Evolutionary conservation across 192 early-diverging fungal genomes (phyloP).

Genomic region (Backusella westeae): DNA sequence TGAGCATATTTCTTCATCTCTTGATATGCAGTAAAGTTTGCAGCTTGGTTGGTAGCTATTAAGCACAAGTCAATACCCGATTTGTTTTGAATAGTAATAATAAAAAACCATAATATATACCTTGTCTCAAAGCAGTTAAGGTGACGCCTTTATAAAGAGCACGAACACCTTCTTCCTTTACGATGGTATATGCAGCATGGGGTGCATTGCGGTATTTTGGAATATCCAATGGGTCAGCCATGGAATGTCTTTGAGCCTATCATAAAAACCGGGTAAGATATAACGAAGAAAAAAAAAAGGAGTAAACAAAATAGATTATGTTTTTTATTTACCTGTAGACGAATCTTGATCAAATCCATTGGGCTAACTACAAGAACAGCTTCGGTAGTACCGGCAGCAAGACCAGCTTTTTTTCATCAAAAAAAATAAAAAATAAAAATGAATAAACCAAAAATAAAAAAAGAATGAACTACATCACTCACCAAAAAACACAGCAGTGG

Average conservation of each 20-base stretch:
- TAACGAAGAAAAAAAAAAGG: not conserved
- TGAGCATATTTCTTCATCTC: slow-evolving; percentile 80
- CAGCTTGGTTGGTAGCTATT: slow-evolving; percentile 92
- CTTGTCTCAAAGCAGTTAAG: slow-evolving; percentile 89
- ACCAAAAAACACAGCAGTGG: slow-evolving; percentile 61
- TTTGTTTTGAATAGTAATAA: not conserved
- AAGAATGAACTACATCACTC: not conserved
- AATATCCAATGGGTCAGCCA: slow-evolving; percentile 92
- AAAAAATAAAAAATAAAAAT: not conserved
- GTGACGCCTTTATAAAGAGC: slow-evolving; percentile 93
- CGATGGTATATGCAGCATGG: slow-evolving; percentile 87
- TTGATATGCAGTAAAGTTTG: slow-evolving; percentile 97
- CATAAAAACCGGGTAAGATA: not conserved
- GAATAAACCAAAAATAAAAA: not conserved
- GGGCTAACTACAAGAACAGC: slow-evolving; percentile 93
- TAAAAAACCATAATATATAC: slow-evolving; percentile 28
- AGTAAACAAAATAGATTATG: not conserved
- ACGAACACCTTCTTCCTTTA: slow-evolving; percentile 84
- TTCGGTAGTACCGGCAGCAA: slow-evolving; percentile 92
- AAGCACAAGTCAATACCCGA: not conserved
- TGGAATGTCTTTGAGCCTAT: slow-evolving; percentile 89
- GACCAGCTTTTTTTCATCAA: slow-evolving; percentile 56
- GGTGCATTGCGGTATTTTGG: slow-evolving; percentile 95
- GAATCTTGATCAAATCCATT: slow-evolving; percentile 99
- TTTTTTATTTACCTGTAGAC: slow-evolving; percentile 61